phyloP scores from a whole-genome alignment of 208 protist genomes.

The Entamoeba invadens region DNA sequence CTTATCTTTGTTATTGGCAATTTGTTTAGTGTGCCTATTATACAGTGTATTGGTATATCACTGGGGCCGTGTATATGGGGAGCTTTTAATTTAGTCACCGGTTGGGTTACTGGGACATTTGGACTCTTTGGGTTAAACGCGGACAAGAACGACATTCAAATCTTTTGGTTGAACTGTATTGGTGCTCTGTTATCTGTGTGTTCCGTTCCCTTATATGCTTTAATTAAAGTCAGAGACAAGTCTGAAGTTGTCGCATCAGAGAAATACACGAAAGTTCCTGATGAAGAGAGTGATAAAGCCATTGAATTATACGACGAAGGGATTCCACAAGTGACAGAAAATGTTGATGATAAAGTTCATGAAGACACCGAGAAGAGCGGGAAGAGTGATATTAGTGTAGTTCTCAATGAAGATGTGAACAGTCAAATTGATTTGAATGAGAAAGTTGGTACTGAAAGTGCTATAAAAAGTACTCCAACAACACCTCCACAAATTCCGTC shows the following conservation, averaged over 20 bases:
- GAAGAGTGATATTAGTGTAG: not conserved
- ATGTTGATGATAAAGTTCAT: not conserved
- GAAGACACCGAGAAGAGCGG: not conserved
- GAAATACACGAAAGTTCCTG: not conserved
- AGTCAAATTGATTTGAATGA: not conserved
- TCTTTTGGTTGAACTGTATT: not conserved
- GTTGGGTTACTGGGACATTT: not conserved
- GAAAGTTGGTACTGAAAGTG: not conserved
- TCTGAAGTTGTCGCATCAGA: not conserved
- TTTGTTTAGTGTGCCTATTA: not conserved
- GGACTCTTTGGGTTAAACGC: not conserved
- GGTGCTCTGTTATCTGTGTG: not conserved
- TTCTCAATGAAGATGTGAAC: not conserved
- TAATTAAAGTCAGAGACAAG: not conserved
- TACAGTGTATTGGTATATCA: not conserved
- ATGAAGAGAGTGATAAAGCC: not conserved
- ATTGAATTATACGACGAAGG: not conserved
- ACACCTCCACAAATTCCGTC: too few relatives aligned
- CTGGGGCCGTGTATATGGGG: not conserved
- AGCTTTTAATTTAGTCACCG: not conserved
- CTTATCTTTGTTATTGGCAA: not conserved
- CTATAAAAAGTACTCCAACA: too few relatives aligned
- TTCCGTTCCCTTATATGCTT: not conserved
- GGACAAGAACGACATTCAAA: not conserved
- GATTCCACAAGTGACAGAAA: not conserved